These are phyloP conservation scores for Ceratocystis cubensis DNA, from an alignment of 2,329 filamentous ascomycete genomes.

Conservation along the genomic window DNA sequence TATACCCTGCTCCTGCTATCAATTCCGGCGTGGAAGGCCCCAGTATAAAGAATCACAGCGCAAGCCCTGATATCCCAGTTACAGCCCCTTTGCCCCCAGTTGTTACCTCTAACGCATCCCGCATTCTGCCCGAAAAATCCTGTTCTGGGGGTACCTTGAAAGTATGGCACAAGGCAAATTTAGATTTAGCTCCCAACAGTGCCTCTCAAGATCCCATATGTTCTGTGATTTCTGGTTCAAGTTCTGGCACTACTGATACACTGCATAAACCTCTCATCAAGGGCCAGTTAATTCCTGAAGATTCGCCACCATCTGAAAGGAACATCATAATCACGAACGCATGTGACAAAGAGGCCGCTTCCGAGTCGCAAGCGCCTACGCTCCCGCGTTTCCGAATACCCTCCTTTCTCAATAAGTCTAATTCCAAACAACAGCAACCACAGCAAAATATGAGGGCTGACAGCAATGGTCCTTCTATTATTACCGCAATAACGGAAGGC, in stretches of 20 bases:
- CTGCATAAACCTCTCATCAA: not conserved
- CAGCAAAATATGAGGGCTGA: not conserved
- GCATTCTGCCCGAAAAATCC: not conserved
- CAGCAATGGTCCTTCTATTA: not conserved
- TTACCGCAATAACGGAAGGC: slow-evolving; percentile 3
- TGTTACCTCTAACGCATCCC: not conserved
- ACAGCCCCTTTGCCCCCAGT: not conserved
- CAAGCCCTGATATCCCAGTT: not conserved
- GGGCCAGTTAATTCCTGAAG: not conserved
- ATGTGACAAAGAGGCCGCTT: not conserved
- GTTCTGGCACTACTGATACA: not conserved
- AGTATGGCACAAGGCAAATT: no score
- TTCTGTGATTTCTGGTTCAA: not conserved
- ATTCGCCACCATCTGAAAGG: not conserved
- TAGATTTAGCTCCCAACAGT: no score
- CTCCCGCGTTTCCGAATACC: not conserved
- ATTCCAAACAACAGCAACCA: not conserved
- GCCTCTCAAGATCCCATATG: no score
- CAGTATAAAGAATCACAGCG: not conserved
- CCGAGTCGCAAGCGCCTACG: not conserved
- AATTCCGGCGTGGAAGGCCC: not conserved
- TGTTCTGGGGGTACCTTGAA: not conserved
- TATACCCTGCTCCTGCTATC: not conserved
- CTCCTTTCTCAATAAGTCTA: not conserved
- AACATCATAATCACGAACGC: not conserved